These are phyloP conservation scores for Candida neerlandica DNA, from an alignment of 1,139 yeast species.

Conservation along the genomic window DNA sequence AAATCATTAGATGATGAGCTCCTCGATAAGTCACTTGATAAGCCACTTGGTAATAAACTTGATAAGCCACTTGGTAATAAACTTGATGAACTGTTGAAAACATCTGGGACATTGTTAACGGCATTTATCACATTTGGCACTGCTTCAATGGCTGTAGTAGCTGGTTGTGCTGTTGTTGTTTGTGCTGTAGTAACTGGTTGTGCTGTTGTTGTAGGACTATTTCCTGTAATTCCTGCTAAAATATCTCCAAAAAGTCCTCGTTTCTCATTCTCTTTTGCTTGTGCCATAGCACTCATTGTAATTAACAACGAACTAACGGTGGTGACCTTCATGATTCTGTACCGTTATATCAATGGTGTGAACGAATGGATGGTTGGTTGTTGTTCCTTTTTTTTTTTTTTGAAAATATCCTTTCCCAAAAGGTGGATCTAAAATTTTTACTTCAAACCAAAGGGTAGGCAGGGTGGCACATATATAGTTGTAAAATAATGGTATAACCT, in stretches of 20 bases:
- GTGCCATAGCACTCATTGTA: constrained; percentile 14
- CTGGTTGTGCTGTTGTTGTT: constrained; percentile 13
- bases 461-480: constrained; percentile 10
- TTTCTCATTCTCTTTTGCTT: constrained; percentile 14
- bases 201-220: constrained; percentile 13
- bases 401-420: neutral
- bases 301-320: constrained; percentile 13
- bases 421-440: neutral
- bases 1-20: no score
- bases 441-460: constrained; percentile 1
- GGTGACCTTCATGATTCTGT: constrained; percentile 13
- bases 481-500: neutral
- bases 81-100: neutral
- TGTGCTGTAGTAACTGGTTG: constrained; percentile 15
- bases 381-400: neutral
- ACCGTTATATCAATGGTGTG: neutral
- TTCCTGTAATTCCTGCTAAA: constrained; percentile 13
- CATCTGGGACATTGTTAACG: constrained; percentile 10
- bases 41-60: neutral
- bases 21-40: constrained; percentile 7
- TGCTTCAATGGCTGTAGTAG: constrained; percentile 7
- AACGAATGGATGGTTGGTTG: constrained; percentile 8
- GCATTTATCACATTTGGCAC: constrained; percentile 11
- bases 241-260: constrained; percentile 21
- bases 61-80: constrained; percentile 1